Base-by-base conservation (phyloP, 495 filamentous ascomycete genomes). In the Venustampulla echinocandica region DNA sequence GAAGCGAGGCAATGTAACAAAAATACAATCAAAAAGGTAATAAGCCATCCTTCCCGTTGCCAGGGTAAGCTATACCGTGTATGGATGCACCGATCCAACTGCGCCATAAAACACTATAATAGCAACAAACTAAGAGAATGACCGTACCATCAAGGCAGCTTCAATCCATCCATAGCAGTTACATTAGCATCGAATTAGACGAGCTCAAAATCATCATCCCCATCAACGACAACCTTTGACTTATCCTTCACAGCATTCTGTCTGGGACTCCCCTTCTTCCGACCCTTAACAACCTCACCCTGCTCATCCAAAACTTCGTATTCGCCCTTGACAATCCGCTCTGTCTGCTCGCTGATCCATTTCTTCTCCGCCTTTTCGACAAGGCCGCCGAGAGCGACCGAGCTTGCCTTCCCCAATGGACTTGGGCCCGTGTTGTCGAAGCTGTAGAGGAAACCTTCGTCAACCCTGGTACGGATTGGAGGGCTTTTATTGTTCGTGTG, bases 51-150 rank as follows among this genome's bases (percentile, higher is more conserved):
- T 56, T 28, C 54, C 53, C 49, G n/a, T n/a, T 19, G 24, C 27
- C 21, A 49, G 45, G 54, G 54, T 56, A 52, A 52, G 54, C 54
- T 56, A 45, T 50, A 47, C 44, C 54, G 52, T 56, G 54, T 49
- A 48, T 15, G n/a, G n/a, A n/a, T n/a, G n/a, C n/a, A n/a, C 14
- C n/a, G 23, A 10, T 5, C 30, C 38, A 39, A 42, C 4, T 21
- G 53, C 54, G 49, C 49, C 54, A 33, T 18, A 7, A 40, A 7
- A 40, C 7, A 9, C 11, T 6, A 15, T 6, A 17, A 15, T 37
- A 11, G 37, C 27, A 30, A 30, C 7, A 7, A 7, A 30, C 27
- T 7, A 30, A 7, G 27, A 7, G 37, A 40, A 22, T 9, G 20
- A 23, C 10, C 3, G 37, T 40, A 22, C 17, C 37, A 17, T 21